phyloP scores from a whole-genome alignment of 2,329 filamentous ascomycete genomes.

The Aschersonia sp. region DNA sequence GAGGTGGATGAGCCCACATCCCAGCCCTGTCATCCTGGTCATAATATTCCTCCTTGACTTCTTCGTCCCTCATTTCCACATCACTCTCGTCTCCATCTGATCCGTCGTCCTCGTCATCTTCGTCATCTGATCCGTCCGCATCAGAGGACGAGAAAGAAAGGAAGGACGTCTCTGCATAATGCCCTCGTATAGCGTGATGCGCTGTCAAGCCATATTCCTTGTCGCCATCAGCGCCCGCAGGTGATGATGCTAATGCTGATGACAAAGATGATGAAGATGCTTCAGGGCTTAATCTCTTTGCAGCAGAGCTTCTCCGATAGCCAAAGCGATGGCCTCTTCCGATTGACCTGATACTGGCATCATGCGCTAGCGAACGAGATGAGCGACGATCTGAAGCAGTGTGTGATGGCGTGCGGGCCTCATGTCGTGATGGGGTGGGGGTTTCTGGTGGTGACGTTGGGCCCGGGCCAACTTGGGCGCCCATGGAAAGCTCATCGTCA shows the following conservation, averaged over 20 bases:
- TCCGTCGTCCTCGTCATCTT: constrained; percentile 1
- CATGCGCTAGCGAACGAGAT: constrained; percentile 15
- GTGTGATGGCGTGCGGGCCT: constrained; percentile 17
- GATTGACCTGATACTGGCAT: constrained; percentile 26
- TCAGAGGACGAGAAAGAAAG: not conserved
- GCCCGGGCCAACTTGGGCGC: constrained; percentile 10
- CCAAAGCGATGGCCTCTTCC: constrained; percentile 28
- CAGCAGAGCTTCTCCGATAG: constrained; percentile 19
- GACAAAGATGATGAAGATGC: constrained; percentile 15
- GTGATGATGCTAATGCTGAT: not conserved
- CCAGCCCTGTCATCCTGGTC: no score
- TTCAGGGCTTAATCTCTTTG: constrained; percentile 21
- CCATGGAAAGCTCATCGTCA: constrained; percentile 8
- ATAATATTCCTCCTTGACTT: no score
- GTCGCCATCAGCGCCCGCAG: constrained; percentile 6
- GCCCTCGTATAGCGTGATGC: not conserved
- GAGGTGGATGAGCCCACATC: not conserved
- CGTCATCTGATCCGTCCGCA: not conserved
- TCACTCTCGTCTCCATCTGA: not conserved
- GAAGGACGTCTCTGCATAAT: not conserved
- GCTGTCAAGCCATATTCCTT: not conserved
- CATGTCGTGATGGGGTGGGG: constrained; percentile 23
- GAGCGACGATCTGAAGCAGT: constrained; percentile 17
- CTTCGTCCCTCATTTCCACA: no score
- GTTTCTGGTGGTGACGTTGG: constrained; percentile 34